Evolutionary conservation across 2,329 filamentous ascomycete species (phyloP).

Genomic region (Pleomassaria siparia): DNA sequence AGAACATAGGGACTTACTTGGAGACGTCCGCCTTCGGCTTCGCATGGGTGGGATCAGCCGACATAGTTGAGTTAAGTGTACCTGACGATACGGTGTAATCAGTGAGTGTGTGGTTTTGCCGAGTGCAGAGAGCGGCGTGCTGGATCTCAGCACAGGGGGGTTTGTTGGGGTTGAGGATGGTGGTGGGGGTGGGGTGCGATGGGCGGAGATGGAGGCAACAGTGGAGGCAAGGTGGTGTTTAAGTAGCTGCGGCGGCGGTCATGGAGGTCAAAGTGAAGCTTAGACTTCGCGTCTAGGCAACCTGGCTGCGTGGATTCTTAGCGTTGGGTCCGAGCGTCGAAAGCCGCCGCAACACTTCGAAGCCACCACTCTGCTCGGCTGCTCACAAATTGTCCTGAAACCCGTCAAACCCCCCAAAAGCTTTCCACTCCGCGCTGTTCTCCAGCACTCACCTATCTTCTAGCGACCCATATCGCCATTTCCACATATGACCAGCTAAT

Average conservation of each 20-base stretch:
- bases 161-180: constrained; percentile 10
- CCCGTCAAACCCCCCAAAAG: constrained; percentile 6
- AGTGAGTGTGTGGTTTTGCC: constrained; percentile 10
- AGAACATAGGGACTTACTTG: constrained; percentile 38
- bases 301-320: constrained; percentile 19
- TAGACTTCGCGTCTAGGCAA: constrained; percentile 9
- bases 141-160: constrained; percentile 8
- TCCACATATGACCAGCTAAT: neutral
- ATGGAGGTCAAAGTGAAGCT: constrained; percentile 20
- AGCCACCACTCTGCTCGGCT: constrained; percentile 26
- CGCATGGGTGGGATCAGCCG: constrained; percentile 52
- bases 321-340: constrained; percentile 14
- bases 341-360: constrained; percentile 32
- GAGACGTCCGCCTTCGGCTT: constrained; percentile 53
- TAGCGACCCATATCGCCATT: neutral
- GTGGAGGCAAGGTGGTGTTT: constrained; percentile 33
- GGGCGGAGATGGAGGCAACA: constrained; percentile 31
- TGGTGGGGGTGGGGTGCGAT: constrained; percentile 23
- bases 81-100: constrained; percentile 7
- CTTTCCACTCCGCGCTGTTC: neutral
- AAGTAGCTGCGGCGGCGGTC: constrained; percentile 35
- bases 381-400: constrained; percentile 19
- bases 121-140: constrained; percentile 10
- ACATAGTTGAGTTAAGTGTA: constrained; percentile 47
- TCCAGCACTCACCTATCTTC: neutral